phyloP scores from a whole-genome alignment of 495 filamentous ascomycete species.

The Massariosphaeria phaeospora region DNA sequence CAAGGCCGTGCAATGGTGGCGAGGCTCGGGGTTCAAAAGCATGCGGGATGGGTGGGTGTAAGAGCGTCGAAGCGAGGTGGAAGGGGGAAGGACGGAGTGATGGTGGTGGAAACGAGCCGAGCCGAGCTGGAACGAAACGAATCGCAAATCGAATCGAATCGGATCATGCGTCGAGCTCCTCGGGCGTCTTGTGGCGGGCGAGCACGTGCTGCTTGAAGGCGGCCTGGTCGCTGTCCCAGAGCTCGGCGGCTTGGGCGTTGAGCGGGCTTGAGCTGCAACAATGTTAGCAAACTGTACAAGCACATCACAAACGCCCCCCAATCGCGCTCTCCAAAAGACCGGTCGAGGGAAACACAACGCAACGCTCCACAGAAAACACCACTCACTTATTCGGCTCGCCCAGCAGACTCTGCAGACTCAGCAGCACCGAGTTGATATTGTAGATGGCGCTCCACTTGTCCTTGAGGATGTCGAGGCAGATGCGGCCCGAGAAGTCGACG shows the following conservation, averaged over 20 bases:
- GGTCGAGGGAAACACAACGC: no score
- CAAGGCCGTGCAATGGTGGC: no score
- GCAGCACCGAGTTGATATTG: constrained; percentile 85
- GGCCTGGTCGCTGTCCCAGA: constrained; percentile 85
- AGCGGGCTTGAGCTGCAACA: constrained; percentile 76
- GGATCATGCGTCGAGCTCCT: constrained; percentile 42
- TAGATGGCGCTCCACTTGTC: constrained; percentile 97
- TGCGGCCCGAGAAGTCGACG: constrained; percentile 42
- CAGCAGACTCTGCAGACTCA: constrained; percentile 91
- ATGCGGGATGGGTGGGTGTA: no score
- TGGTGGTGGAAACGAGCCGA: no score
- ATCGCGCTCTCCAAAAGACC: no score
- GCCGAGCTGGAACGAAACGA: no score
- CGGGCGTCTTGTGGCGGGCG: constrained; percentile 58
- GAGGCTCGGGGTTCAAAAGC: no score
- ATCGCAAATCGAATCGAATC: no score
- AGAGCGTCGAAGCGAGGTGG: no score
- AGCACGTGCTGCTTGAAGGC: constrained; percentile 81
- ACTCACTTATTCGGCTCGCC: constrained; percentile 96
- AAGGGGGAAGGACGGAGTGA: no score
- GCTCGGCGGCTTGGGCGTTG: constrained; percentile 91
- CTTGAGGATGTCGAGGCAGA: constrained; percentile 83
- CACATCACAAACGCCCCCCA: neutral
- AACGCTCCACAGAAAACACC: no score
- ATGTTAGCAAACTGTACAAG: constrained; percentile 14